Evolutionary conservation across 2,329 filamentous ascomycete species (phyloP).

Genomic region (Mollisia scopiformis): DNA sequence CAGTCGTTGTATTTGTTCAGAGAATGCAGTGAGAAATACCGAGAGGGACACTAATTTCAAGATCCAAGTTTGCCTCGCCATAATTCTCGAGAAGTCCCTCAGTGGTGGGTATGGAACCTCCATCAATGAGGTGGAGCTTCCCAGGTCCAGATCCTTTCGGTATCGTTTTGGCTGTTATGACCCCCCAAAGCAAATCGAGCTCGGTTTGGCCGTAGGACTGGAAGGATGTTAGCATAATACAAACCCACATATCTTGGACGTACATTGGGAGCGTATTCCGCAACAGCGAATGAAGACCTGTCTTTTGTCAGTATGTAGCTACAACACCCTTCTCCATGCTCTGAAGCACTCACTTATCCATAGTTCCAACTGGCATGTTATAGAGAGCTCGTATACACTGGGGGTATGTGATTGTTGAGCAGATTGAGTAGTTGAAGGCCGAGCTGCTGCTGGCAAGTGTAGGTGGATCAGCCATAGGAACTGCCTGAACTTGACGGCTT

Average conservation of each 20-base stretch:
- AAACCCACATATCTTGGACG: constrained; percentile 9
- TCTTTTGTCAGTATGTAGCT: constrained; percentile 14
- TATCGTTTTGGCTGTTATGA: constrained; percentile 41
- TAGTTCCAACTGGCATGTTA: constrained; percentile 43
- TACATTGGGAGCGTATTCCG: constrained; percentile 53
- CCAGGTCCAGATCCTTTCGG: constrained; percentile 44
- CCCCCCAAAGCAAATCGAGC: constrained; percentile 42
- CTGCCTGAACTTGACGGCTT: too few relatives aligned
- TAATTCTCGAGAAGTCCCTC: constrained; percentile 43
- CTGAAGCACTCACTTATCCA: constrained; percentile 30
- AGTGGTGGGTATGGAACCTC: constrained; percentile 34
- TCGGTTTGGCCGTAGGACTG: constrained; percentile 44
- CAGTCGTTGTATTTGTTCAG: background rate
- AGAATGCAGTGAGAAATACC: background rate
- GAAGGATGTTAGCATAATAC: constrained; percentile 44
- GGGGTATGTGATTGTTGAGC: constrained; percentile 58
- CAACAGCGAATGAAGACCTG: constrained; percentile 50
- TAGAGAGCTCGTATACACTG: constrained; percentile 58
- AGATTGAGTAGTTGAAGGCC: constrained; percentile 32
- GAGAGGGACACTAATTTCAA: constrained; percentile 48
- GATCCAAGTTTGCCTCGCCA: constrained; percentile 41
- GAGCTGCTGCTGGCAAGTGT: too few relatives aligned
- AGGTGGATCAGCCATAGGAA: too few relatives aligned
- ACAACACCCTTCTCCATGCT: constrained; percentile 49
- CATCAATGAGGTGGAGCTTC: constrained; percentile 38